Conservation (phyloP, 2,329 filamentous ascomycete species). For the Emmonsia crescens region DNA sequence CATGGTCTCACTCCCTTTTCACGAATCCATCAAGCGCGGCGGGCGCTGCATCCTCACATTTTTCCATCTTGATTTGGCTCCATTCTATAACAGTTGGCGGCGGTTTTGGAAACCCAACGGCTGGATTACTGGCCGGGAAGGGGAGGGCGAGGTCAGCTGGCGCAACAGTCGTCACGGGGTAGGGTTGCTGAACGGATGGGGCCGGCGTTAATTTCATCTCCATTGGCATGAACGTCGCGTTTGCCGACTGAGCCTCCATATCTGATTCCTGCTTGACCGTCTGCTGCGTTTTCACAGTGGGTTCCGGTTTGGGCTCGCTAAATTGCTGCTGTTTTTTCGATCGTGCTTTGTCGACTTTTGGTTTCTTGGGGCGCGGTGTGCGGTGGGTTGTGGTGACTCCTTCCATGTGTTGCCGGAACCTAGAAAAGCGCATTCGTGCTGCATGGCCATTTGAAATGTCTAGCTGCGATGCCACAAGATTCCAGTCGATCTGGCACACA, state of each 20-base stretch:
- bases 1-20: conserved; percentile 15
- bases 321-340: conserved; percentile 13
- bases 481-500: conserved; percentile 41
- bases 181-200: background rate
- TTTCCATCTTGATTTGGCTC: conserved; percentile 19
- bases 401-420: conserved; percentile 45
- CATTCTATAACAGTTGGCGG: conserved; percentile 14
- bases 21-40: conserved; percentile 13
- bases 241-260: conserved; percentile 3
- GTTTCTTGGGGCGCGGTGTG: conserved; percentile 19
- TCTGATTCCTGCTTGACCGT: conserved; percentile 7
- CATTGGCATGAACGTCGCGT: background rate
- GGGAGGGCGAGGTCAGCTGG: conserved; percentile 15
- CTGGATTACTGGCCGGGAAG: conserved; percentile 6
- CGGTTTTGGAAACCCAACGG: conserved; percentile 5
- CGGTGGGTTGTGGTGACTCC: conserved; percentile 23
- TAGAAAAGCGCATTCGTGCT: conserved; percentile 46
- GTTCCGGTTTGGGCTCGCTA: conserved; percentile 2
- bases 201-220: background rate
- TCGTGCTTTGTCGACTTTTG: conserved; percentile 12
- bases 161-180: conserved; percentile 10
- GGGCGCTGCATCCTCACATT: conserved; percentile 7
- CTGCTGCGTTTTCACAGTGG: background rate
- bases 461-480: conserved; percentile 37
- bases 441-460: conserved; percentile 48